Conservation (phyloP, 1,284 basidiomycete genomes). For the Leccinum pseudoinsigne region DNA sequence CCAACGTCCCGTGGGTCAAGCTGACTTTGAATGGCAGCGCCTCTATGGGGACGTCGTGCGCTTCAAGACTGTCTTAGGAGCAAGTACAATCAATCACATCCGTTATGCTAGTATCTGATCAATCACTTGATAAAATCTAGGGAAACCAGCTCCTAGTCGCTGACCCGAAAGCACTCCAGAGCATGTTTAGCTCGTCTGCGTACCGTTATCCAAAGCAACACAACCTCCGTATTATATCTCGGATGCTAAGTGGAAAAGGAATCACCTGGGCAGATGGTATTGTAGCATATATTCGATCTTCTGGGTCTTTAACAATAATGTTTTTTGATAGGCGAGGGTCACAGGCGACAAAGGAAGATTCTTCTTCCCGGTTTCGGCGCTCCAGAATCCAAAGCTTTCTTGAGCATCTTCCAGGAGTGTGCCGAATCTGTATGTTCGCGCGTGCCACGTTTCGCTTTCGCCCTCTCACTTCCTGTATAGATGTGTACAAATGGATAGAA, state of each 20-base stretch:
- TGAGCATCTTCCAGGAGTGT: constrained; percentile 35
- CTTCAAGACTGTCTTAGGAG: constrained; percentile 30
- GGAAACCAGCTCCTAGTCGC: constrained; percentile 28
- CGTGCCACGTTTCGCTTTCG: constrained; percentile 1
- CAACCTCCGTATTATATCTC: constrained; percentile 32
- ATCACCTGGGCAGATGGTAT: constrained; percentile 43
- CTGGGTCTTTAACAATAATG: not conserved
- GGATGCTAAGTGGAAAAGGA: constrained; percentile 38
- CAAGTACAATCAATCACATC: constrained; percentile 7
- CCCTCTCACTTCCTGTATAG: constrained; percentile 29
- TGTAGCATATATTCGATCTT: not conserved
- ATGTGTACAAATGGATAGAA: constrained; percentile 48
- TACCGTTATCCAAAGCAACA: constrained; percentile 41
- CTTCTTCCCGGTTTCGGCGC: constrained; percentile 45
- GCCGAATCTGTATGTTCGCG: constrained; percentile 23
- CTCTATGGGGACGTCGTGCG: constrained; percentile 32
- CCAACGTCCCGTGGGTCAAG: constrained; percentile 23
- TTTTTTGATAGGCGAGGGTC: constrained; percentile 38
- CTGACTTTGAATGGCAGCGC: constrained; percentile 33
- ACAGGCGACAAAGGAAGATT: constrained; percentile 44
- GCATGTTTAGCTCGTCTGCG: constrained; percentile 40
- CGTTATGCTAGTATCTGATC: not conserved
- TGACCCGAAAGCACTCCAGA: constrained; percentile 44
- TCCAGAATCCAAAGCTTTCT: constrained; percentile 39
- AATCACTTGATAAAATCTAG: constrained; percentile 12